Evolutionary conservation across 495 filamentous ascomycete species (phyloP).

Genomic region (Hyaloscypha variabilis): DNA sequence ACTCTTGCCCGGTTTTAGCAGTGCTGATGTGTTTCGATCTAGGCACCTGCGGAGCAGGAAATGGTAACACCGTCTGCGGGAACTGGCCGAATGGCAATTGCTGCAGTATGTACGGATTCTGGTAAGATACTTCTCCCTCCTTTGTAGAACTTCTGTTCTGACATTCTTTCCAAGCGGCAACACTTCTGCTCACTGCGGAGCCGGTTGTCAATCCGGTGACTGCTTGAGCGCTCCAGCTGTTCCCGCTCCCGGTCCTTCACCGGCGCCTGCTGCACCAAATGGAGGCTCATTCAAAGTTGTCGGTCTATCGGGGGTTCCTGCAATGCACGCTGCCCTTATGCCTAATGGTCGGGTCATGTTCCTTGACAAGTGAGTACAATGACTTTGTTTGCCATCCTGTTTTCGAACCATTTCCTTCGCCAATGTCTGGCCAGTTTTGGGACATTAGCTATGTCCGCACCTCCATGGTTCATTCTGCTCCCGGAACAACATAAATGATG

Average conservation of each 20-base stretch:
- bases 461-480: neutral
- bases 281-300: slow-evolving; percentile 50
- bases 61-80: slow-evolving; percentile 49
- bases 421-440: too few relatives aligned
- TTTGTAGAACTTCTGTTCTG: neutral
- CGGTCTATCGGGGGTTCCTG: slow-evolving; percentile 61
- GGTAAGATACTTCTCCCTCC: slow-evolving; percentile 18
- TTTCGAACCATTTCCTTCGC: too few relatives aligned
- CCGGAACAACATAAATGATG: neutral
- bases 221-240: slow-evolving; percentile 35
- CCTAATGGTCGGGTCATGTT: slow-evolving; percentile 62
- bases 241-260: slow-evolving; percentile 38
- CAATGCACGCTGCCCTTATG: slow-evolving; percentile 64
- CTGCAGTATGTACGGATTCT: slow-evolving; percentile 52
- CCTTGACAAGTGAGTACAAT: slow-evolving; percentile 51
- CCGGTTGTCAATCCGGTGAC: slow-evolving; percentile 42
- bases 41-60: slow-evolving; percentile 45
- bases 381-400: too few relatives aligned
- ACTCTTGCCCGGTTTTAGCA: neutral
- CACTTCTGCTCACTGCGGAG: slow-evolving; percentile 41
- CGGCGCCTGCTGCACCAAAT: slow-evolving; percentile 36
- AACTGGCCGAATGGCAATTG: slow-evolving; percentile 51
- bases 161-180: slow-evolving; percentile 30
- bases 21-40: neutral
- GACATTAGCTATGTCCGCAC: too few relatives aligned